These are phyloP conservation scores for Lithospermum erythrorhizon DNA, from an alignment of 257 asterid genomes.

Conservation along the genomic window DNA sequence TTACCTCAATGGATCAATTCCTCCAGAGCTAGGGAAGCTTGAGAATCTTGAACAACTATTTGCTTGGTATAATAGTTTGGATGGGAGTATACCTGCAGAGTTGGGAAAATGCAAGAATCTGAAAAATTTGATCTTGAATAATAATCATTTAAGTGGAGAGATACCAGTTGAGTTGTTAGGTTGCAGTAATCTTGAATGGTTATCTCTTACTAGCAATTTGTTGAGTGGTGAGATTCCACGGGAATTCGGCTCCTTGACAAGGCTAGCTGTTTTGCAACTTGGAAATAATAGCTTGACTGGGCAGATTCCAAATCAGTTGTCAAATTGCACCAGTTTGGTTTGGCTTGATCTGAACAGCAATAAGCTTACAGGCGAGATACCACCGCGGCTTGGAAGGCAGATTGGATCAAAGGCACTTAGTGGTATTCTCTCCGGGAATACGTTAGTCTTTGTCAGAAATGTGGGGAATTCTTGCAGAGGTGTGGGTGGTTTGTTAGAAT, in stretches of 20 bases:
- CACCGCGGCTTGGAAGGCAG: conserved; percentile 77
- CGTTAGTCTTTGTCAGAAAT: conserved; percentile 71
- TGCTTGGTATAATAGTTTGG: conserved; percentile 84
- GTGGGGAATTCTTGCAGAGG: conserved; percentile 90
- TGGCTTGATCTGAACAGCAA: conserved; percentile 84
- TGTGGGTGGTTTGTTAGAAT: conserved; percentile 86
- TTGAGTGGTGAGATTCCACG: conserved; percentile 59
- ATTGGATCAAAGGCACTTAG: conserved; percentile 62
- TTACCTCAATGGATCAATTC: conserved; percentile 73
- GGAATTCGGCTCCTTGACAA: conserved; percentile 43
- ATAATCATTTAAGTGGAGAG: conserved; percentile 58
- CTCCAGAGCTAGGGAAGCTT: conserved; percentile 59
- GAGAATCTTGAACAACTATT: conserved; percentile 77
- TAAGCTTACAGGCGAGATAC: conserved; percentile 64
- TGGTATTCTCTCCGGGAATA: conserved; percentile 83
- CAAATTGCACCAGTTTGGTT: conserved; percentile 63
- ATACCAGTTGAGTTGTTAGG: conserved; percentile 56
- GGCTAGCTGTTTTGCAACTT: conserved; percentile 83
- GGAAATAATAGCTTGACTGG: conserved; percentile 73
- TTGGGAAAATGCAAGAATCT: conserved; percentile 76
- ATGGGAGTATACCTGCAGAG: conserved; percentile 64
- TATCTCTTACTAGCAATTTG: conserved; percentile 73
- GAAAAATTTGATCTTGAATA: conserved; percentile 78
- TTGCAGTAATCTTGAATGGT: conserved; percentile 65
- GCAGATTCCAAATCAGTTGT: conserved; percentile 64